phyloP scores from a whole-genome alignment of 169 alveolate genomes.

The Plasmodium fragile region DNA sequence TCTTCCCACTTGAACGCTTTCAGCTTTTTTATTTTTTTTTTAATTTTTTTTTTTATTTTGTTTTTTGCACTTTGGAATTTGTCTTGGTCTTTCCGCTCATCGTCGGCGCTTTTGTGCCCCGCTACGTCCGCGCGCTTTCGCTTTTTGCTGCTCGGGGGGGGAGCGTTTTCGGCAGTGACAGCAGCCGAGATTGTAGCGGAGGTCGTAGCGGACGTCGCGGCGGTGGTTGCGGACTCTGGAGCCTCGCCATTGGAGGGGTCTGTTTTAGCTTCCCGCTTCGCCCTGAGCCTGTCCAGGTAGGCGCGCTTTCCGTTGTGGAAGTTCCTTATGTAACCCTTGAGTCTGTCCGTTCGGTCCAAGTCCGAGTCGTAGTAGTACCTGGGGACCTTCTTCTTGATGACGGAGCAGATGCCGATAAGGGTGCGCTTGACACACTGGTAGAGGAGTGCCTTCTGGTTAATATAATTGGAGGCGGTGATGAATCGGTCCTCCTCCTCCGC shows the following conservation, averaged over 20 bases:
- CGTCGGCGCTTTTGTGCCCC: background rate
- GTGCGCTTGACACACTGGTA: slow-evolving; percentile 15
- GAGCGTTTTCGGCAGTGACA: background rate
- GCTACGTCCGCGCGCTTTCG: background rate
- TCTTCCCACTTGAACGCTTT: slow-evolving; percentile 15
- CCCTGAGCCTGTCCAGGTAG: slow-evolving; percentile 10
- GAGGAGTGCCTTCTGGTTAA: slow-evolving; percentile 29
- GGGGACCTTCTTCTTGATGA: slow-evolving; percentile 36
- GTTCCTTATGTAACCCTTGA: background rate
- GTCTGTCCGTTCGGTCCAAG: slow-evolving; percentile 2
- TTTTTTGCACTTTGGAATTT: slow-evolving; percentile 4
- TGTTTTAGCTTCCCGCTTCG: background rate
- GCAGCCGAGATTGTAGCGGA: background rate
- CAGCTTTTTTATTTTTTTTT: slow-evolving; percentile 20
- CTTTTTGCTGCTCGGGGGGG: background rate
- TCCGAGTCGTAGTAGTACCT: slow-evolving; percentile 35
- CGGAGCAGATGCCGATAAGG: slow-evolving; percentile 17
- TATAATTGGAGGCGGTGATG: slow-evolving; percentile 50
- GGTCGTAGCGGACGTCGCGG: background rate
- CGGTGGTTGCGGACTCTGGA: background rate
- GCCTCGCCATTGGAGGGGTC: background rate
- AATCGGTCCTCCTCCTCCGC: slow-evolving; percentile 77
- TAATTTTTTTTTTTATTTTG: slow-evolving; percentile 11
- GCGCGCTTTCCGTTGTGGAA: slow-evolving; percentile 26
- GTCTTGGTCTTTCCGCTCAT: background rate